Evolutionary conservation across 2,329 filamentous ascomycete species (phyloP).

Genomic region (Fusarium cicatricum): DNA sequence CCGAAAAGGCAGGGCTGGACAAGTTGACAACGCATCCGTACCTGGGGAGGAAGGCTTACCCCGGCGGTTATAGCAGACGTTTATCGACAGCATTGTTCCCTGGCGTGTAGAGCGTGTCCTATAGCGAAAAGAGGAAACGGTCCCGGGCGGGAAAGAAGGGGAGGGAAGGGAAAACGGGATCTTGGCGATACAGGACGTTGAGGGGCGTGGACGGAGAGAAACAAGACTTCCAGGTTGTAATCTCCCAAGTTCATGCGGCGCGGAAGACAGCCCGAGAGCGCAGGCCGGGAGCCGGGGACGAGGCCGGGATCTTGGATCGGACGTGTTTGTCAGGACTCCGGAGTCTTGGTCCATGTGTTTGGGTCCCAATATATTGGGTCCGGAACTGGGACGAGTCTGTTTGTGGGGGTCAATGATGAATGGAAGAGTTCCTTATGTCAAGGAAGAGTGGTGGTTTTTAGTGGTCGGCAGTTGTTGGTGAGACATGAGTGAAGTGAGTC

Average conservation of each 20-base stretch:
- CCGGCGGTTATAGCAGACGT: conserved; percentile 5
- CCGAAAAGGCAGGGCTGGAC: conserved; percentile 17
- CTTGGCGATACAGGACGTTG: too few relatives aligned
- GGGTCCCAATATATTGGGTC: too few relatives aligned
- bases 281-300: conserved; percentile 20
- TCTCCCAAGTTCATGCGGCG: conserved; percentile 42
- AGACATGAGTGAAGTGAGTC: background rate
- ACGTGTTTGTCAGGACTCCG: too few relatives aligned
- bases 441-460: conserved; percentile 8
- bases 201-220: conserved; percentile 14
- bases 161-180: too few relatives aligned
- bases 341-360: too few relatives aligned
- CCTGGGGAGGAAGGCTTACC: conserved; percentile 9
- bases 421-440: background rate
- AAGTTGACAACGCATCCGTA: conserved; percentile 28
- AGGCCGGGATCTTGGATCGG: too few relatives aligned
- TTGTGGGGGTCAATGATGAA: too few relatives aligned
- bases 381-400: too few relatives aligned
- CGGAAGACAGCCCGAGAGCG: conserved; percentile 29
- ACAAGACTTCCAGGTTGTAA: conserved; percentile 22
- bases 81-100: conserved; percentile 22
- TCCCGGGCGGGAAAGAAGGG: conserved; percentile 9
- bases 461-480: conserved; percentile 8
- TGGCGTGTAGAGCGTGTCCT: conserved; percentile 1
- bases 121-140: conserved; percentile 14